Percentiles rank a stretch among this genome's conserved stretches.
Evolutionary conservation across 2,329 filamentous ascomycete genomes (phyloP).

Genomic region (Monilinia polystroma): DNA sequence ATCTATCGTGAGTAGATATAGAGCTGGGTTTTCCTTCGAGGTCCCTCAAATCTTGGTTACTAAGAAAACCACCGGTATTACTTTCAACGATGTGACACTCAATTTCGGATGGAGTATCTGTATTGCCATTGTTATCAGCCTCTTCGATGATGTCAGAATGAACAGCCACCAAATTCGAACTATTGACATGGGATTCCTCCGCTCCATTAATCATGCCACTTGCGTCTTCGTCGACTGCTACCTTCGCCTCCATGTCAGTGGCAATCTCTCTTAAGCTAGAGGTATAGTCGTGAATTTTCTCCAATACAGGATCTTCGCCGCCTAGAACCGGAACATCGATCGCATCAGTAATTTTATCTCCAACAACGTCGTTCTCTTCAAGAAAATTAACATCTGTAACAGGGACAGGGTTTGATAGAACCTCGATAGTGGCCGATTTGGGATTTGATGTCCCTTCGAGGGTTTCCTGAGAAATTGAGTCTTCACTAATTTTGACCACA

Average conservation of each 20-base stretch:
- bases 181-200: neutral
- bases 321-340: neutral
- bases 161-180: neutral
- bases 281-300: neutral
- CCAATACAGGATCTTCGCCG: neutral
- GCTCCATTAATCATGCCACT: neutral
- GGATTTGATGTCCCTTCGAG: neutral
- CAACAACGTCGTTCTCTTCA: neutral
- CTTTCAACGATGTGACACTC: neutral
- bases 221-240: neutral
- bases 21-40: conserved; percentile 5
- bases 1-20: neutral
- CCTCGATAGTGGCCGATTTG: neutral
- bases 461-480: neutral
- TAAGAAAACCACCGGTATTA: neutral
- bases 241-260: neutral
- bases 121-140: neutral
- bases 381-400: neutral
- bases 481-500: neutral
- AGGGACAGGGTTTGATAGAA: neutral
- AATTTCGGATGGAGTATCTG: neutral
- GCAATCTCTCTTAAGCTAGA: neutral
- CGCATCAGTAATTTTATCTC: neutral
- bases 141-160: neutral
- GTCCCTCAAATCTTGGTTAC: neutral